phyloP scores from a whole-genome alignment of 2,329 filamentous ascomycete species.

The Beauveria varroae region DNA sequence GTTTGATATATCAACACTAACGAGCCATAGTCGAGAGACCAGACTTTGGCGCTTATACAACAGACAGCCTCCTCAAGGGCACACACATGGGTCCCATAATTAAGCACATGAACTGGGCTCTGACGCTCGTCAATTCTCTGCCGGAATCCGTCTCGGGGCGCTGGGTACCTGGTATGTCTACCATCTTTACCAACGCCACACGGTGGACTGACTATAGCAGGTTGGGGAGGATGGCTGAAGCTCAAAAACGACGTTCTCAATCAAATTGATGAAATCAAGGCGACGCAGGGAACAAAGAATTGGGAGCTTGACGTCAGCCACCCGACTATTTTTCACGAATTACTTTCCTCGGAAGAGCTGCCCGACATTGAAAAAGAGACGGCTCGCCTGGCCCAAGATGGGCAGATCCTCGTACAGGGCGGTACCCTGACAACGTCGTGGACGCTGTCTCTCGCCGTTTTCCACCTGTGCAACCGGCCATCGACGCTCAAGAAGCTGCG shows the following conservation, averaged over 20 bases:
- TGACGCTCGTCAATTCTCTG: conserved; percentile 27
- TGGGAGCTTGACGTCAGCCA: conserved; percentile 27
- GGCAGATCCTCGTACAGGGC: conserved; percentile 29
- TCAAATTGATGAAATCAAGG: conserved; percentile 28
- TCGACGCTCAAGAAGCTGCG: conserved; percentile 24
- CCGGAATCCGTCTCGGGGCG: conserved; percentile 29
- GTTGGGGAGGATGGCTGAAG: conserved; percentile 30
- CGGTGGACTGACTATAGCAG: conserved; percentile 18
- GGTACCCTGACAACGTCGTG: conserved; percentile 34
- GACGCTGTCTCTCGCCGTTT: conserved; percentile 27
- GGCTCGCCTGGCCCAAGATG: conserved; percentile 29
- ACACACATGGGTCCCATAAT: conserved; percentile 30
- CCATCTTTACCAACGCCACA: conserved; percentile 3
- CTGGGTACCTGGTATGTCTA: conserved; percentile 23
- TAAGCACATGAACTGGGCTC: conserved; percentile 29
- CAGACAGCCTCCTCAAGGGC: conserved; percentile 28
- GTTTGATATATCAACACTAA: not conserved
- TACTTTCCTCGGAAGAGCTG: conserved; percentile 25
- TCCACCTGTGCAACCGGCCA: conserved; percentile 27
- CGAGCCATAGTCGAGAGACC: conserved; percentile 22
- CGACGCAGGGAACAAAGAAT: conserved; percentile 25
- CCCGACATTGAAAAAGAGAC: conserved; percentile 27
- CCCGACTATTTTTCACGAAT: conserved; percentile 28
- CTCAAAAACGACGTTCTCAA: conserved; percentile 31
- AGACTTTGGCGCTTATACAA: conserved; percentile 28